Conservation (phyloP, 1,284 basidiomycete genomes). For the Volvariella volvacea region DNA sequence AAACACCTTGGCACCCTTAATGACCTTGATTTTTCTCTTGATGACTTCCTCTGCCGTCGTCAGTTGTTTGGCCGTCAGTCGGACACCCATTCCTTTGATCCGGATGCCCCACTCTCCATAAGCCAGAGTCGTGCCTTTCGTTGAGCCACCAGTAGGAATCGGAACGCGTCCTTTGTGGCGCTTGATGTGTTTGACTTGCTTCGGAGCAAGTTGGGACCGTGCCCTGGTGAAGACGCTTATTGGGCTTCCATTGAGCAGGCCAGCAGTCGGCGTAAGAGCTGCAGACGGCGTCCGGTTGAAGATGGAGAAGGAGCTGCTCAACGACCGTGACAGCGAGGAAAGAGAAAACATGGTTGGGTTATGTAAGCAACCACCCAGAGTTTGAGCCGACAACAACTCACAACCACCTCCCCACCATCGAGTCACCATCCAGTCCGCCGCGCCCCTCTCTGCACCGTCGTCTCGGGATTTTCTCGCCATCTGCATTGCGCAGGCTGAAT, state of each 20-base stretch:
- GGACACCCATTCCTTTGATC: constrained; percentile 75
- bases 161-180: constrained; percentile 85
- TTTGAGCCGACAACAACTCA: neutral
- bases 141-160: constrained; percentile 83
- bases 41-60: constrained; percentile 84
- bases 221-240: constrained; percentile 31
- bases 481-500: neutral
- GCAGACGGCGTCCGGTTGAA: neutral
- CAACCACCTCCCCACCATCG: constrained; percentile 2
- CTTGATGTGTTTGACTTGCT: constrained; percentile 76
- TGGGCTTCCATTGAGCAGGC: constrained; percentile 16
- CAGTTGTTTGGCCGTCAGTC: constrained; percentile 91
- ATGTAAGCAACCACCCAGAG: constrained; percentile 7
- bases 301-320: constrained; percentile 4
- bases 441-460: too few species aligned
- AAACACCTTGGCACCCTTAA: constrained; percentile 88
- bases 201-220: constrained; percentile 69
- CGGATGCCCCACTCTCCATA: constrained; percentile 91
- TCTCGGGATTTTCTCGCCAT: neutral
- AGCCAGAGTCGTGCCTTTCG: constrained; percentile 89
- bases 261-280: constrained; percentile 12
- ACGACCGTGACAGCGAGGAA: constrained; percentile 10
- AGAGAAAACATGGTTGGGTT: constrained; percentile 12
- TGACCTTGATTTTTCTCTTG: constrained; percentile 84
- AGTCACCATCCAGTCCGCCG: neutral